Evolutionary conservation across 2,329 filamentous ascomycete genomes (phyloP).

Genomic region (Xylaria sp.): DNA sequence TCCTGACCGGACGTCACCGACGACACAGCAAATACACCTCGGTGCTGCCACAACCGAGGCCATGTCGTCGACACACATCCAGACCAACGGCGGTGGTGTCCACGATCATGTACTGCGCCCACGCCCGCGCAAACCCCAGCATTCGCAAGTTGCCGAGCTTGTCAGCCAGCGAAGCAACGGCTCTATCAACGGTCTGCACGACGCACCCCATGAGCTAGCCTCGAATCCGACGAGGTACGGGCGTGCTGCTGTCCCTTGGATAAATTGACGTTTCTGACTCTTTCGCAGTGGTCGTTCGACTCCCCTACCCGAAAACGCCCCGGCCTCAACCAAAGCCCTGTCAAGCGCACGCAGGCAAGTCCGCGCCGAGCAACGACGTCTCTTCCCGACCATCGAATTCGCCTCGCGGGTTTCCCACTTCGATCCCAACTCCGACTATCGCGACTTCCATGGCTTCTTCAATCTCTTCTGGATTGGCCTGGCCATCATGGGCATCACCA

Average conservation of each 20-base stretch:
- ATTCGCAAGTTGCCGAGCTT: constrained; percentile 58
- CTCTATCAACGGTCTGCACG: constrained; percentile 52
- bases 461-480: constrained; percentile 97
- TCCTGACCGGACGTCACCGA: not conserved
- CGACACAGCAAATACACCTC: constrained; percentile 6
- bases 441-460: constrained; percentile 97
- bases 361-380: constrained; percentile 80
- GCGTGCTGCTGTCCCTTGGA: not conserved
- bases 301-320: constrained; percentile 86
- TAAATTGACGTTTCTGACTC: constrained; percentile 30
- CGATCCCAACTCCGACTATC: constrained; percentile 89
- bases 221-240: constrained; percentile 60
- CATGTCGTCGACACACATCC: constrained; percentile 45
- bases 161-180: constrained; percentile 55
- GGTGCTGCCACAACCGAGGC: constrained; percentile 4
- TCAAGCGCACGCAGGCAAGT: constrained; percentile 85
- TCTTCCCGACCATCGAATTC: constrained; percentile 95
- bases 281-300: constrained; percentile 78
- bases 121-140: constrained; percentile 61
- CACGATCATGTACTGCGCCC: constrained; percentile 60
- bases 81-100: constrained; percentile 36
- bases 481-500: constrained; percentile 95
- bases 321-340: constrained; percentile 88
- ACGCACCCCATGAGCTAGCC: constrained; percentile 50
- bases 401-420: constrained; percentile 93